phyloP scores from a whole-genome alignment of 805 yeast species.

The Blastobotrys chiropterorum region DNA sequence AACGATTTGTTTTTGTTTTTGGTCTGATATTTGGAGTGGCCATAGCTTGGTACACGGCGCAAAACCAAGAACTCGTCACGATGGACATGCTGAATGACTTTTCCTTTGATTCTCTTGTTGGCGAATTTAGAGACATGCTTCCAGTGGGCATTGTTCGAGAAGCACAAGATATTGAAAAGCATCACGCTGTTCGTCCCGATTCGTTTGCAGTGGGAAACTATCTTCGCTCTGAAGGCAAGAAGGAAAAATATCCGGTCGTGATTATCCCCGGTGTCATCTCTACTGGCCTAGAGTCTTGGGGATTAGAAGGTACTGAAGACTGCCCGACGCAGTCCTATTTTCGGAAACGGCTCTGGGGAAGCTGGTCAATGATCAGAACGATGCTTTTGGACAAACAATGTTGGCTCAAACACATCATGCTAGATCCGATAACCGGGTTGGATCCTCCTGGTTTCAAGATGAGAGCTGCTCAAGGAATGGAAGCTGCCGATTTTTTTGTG shows the following conservation, averaged over 20 bases:
- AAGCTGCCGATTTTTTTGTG: constrained; percentile 92
- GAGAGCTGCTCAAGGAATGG: constrained; percentile 93
- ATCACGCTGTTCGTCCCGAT: constrained; percentile 47
- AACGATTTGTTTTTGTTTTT: constrained; percentile 54
- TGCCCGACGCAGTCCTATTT: constrained; percentile 84
- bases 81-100: constrained; percentile 45
- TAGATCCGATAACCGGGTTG: constrained; percentile 85
- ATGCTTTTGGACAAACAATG: constrained; percentile 89
- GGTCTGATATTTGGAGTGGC: constrained; percentile 71
- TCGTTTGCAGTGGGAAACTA: constrained; percentile 82
- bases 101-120: constrained; percentile 52
- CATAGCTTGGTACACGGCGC: constrained; percentile 58
- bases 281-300: constrained; percentile 94
- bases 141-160: constrained; percentile 60
- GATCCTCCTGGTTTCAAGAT: constrained; percentile 81
- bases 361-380: constrained; percentile 87
- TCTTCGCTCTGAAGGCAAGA: constrained; percentile 46
- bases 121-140: constrained; percentile 67
- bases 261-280: constrained; percentile 96
- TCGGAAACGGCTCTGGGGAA: constrained; percentile 93
- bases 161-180: constrained; percentile 48
- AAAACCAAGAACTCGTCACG: constrained; percentile 37
- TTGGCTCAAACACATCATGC: constrained; percentile 87
- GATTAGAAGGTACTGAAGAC: constrained; percentile 62
- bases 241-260: constrained; percentile 69